A percentile compares a stretch with the other conserved stretches of the same genome.
Conservation (phyloP, 1,139 yeast genomes). For the Candida tetrigidarum region DNA sequence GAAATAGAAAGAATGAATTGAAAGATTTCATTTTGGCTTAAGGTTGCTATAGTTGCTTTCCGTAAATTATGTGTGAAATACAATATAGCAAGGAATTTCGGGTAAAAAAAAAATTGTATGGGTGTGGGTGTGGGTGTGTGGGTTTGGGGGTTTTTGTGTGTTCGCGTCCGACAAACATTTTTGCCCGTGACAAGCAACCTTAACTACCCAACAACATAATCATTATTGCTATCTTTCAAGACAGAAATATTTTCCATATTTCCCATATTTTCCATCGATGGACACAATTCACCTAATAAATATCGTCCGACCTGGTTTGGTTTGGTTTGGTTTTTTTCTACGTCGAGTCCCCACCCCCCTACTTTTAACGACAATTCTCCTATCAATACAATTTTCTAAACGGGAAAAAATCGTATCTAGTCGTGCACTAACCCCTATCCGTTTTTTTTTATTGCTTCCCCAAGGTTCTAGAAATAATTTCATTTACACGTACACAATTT, state of each 20-base stretch:
- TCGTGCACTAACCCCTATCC: neutral
- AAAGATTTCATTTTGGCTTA: neutral
- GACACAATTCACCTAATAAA: too few relatives aligned
- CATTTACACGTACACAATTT: neutral
- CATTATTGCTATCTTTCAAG: neutral
- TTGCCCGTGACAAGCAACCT: constrained; percentile 2
- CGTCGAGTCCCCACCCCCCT: too few relatives aligned
- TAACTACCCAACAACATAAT: neutral
- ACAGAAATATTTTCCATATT: neutral
- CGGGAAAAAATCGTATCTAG: too few relatives aligned
- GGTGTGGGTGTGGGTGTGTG: too few relatives aligned
- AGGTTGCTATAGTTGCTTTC: constrained; percentile 6
- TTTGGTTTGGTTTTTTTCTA: too few relatives aligned
- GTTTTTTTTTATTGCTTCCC: neutral
- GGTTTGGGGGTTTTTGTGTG: too few relatives aligned
- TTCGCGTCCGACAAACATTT: neutral
- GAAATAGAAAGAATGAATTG: neutral
- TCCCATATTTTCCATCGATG: too few relatives aligned
- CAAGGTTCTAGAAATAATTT: neutral
- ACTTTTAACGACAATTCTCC: too few relatives aligned
- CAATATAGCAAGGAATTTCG: neutral
- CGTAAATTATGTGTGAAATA: neutral
- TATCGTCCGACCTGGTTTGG: too few relatives aligned
- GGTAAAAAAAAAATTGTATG: too few relatives aligned
- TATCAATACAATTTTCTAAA: too few relatives aligned